Evolutionary conservation across 2,329 filamentous ascomycete species (phyloP).

Genomic region (Colletotrichum paranaense): DNA sequence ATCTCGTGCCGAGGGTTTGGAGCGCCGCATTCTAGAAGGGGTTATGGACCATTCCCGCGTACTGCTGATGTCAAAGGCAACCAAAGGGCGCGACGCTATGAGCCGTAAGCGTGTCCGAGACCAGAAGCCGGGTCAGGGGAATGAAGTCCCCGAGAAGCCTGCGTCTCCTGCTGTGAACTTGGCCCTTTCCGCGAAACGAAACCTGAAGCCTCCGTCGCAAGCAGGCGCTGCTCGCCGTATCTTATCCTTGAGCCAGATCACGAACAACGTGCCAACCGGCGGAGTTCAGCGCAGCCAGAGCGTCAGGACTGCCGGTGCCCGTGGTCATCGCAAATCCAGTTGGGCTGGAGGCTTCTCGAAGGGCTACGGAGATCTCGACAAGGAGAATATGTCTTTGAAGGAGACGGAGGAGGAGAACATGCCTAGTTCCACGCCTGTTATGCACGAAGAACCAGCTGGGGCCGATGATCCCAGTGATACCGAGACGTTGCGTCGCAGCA

Average conservation of each 20-base stretch:
- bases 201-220: conserved; percentile 56
- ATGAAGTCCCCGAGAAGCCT: conserved; percentile 37
- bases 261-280: conserved; percentile 73
- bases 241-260: conserved; percentile 90
- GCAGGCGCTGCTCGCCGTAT: conserved; percentile 79
- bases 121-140: conserved; percentile 51
- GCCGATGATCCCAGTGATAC: conserved; percentile 60
- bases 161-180: conserved; percentile 58
- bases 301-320: conserved; percentile 70
- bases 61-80: conserved; percentile 80
- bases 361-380: conserved; percentile 65
- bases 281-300: conserved; percentile 83
- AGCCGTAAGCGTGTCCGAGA: conserved; percentile 66
- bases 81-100: conserved; percentile 65
- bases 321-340: conserved; percentile 72
- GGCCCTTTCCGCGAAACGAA: conserved; percentile 65
- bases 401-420: conserved; percentile 70
- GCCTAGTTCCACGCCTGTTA: conserved; percentile 15
- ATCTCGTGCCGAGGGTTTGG: conserved; percentile 84
- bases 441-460: conserved; percentile 18
- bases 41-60: conserved; percentile 96
- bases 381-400: conserved; percentile 72
- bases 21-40: conserved; percentile 92
- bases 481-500: conserved; percentile 58
- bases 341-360: conserved; percentile 69